Evolutionary conservation across 2,329 filamentous ascomycete genomes (phyloP), one percentile per base, ranked within the genome.

Genomic region (Talaromyces marneffei): DNA sequence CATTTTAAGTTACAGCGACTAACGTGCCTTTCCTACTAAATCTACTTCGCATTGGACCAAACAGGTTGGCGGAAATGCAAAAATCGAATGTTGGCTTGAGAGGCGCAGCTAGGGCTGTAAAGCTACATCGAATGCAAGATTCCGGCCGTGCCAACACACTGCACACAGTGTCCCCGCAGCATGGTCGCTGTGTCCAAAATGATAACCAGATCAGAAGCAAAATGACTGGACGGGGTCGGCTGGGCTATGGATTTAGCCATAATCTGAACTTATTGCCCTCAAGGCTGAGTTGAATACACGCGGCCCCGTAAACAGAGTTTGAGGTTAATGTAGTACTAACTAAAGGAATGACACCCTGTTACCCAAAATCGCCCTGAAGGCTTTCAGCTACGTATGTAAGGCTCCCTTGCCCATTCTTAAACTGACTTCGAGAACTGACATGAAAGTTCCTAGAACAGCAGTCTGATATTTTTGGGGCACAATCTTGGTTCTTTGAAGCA

Each of bases 101-200:
- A 39, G n/a, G 46, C 29, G 39, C 37, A 20, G 39, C 54, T 44
- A 44, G 27, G 20, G 31, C 42, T 57, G 35, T 37, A n/a, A n/a
- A 50, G 42, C 20, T 50, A 14, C 31, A 50, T 4, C 50, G 18
- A 37, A 10, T 12, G 4, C 3, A 50, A 18, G 4, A 58, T 48
- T 33, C 56, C 23, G 31, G 42, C 20, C 5, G 18, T 58, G 56
- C 42, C 56, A 58, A 58, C 56, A 35, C 42, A 58, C 44, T 50
- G 44, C 14, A 48, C 44, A 48, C 8, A 27, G 6, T n/a, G 44
- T 29, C 48, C 48, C 48, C 48, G 18, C 48, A 20, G 39, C 25
- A 25, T 56, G 8, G 25, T 16, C 53, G 23, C 27, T 29, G 27
- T 29, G 53, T 10, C 29, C 37, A n/a, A 29, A n/a, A 27, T 48